phyloP scores from a whole-genome alignment of 208 protist genomes.

The Porcisia hertigi region DNA sequence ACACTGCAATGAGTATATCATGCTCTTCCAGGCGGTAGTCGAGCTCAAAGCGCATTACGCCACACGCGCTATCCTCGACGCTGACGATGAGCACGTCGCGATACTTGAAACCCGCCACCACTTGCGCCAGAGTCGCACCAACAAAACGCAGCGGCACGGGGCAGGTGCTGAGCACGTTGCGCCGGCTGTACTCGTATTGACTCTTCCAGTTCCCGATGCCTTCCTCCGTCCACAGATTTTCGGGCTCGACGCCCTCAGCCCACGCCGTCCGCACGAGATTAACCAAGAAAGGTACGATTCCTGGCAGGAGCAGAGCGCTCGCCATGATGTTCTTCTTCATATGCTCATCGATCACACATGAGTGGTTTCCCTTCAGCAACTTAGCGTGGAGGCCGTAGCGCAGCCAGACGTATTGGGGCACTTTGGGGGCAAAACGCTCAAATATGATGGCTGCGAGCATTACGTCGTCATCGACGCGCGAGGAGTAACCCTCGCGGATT shows the following conservation, averaged over 20 bases:
- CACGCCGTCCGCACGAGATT: conserved; percentile 81
- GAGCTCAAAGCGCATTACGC: conserved; percentile 67
- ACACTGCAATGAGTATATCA: conserved; percentile 70
- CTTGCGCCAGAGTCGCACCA: conserved; percentile 36
- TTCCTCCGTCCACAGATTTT: conserved; percentile 50
- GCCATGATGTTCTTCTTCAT: conserved; percentile 88
- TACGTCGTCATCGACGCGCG: conserved; percentile 79
- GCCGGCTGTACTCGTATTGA: conserved; percentile 81
- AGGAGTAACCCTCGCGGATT: conserved; percentile 65
- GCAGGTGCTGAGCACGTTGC: conserved; percentile 72
- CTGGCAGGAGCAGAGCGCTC: conserved; percentile 75
- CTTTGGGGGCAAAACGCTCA: conserved; percentile 59
- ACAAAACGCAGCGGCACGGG: conserved; percentile 64
- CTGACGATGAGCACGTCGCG: conserved; percentile 74
- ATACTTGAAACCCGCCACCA: conserved; percentile 58
- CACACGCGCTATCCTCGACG: conserved; percentile 57
- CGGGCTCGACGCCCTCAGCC: conserved; percentile 48
- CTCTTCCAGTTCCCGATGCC: conserved; percentile 74
- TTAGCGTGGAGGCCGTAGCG: conserved; percentile 79
- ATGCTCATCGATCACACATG: conserved; percentile 74
- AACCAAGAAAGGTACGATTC: conserved; percentile 84
- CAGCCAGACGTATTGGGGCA: conserved; percentile 85
- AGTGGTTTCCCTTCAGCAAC: conserved; percentile 61
- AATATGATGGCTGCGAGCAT: conserved; percentile 86
- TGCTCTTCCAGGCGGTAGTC: conserved; percentile 51